A percentile compares a stretch with the other conserved stretches of the same genome.
Conservation (phyloP, 2,329 filamentous ascomycete genomes). For the Myotisia sp. region DNA sequence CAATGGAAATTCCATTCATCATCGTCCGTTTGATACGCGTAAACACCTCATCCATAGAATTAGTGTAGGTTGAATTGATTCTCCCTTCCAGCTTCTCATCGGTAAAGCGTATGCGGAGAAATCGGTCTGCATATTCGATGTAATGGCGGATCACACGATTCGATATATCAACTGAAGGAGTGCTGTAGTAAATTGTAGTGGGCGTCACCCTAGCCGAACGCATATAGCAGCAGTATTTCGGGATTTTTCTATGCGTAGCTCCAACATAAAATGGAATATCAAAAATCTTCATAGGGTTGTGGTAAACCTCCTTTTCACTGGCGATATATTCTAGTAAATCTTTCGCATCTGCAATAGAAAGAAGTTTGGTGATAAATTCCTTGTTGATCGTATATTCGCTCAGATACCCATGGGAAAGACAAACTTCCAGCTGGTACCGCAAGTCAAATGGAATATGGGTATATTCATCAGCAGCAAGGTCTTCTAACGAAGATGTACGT, state of each 20-base stretch:
- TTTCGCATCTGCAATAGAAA: conserved; percentile 43
- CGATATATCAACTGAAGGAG: conserved; percentile 68
- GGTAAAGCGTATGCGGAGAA: conserved; percentile 76
- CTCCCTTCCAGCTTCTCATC: conserved; percentile 57
- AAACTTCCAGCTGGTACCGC: conserved; percentile 84
- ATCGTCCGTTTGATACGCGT: conserved; percentile 58
- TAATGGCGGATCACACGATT: conserved; percentile 75
- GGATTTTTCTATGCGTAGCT: conserved; percentile 41
- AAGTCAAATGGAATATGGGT: conserved; percentile 51
- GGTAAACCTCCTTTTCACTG: conserved; percentile 47
- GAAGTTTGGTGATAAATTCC: conserved; percentile 53
- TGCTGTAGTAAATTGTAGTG: conserved; percentile 63
- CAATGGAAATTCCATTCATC: conserved; percentile 65
- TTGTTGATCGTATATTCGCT: conserved; percentile 58
- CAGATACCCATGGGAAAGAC: conserved; percentile 64
- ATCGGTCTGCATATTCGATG: conserved; percentile 54
- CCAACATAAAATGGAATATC: conserved; percentile 33
- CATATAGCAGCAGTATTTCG: conserved; percentile 58
- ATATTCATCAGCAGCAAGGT: conserved; percentile 22
- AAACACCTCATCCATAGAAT: conserved; percentile 55
- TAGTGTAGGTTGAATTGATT: conserved; percentile 43
- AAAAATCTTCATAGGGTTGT: conserved; percentile 62
- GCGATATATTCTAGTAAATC: conserved; percentile 61
- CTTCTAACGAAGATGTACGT: conserved; percentile 23
- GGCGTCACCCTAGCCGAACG: conserved; percentile 71